Evolutionary conservation across 345 rosid species (phyloP).

Genomic region (Toxicodendron radicans): DNA sequence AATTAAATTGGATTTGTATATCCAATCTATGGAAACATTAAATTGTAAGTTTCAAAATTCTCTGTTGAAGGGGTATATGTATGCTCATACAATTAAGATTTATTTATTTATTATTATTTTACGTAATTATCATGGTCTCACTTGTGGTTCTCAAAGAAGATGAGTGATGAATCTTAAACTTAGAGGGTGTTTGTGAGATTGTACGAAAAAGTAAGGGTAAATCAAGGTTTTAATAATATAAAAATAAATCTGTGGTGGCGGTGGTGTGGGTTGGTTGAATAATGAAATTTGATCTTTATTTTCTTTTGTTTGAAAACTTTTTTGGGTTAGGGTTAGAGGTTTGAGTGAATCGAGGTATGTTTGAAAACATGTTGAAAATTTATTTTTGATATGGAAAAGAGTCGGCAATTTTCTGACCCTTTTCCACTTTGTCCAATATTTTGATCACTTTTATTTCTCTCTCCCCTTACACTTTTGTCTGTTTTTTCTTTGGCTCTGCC

Average conservation of each 20-base stretch:
- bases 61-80: no score
- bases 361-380: slow-evolving; percentile 5
- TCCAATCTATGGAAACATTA: no score
- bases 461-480: neutral
- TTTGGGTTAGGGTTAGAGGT: neutral
- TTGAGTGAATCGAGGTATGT: neutral
- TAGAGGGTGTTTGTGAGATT: no score
- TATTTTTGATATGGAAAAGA: neutral
- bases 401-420: slow-evolving; percentile 6
- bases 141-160: no score
- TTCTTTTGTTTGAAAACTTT: neutral
- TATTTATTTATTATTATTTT: no score
- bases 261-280: slow-evolving; percentile 12
- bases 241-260: slow-evolving; percentile 11
- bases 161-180: no score
- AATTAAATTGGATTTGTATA: no score
- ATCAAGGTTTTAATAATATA: no score
- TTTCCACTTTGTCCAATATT: neutral
- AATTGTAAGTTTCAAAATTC: no score
- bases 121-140: no score
- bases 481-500: neutral
- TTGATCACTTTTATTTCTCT: neutral
- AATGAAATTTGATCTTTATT: neutral
- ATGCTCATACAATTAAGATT: no score
- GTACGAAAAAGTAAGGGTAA: no score